Conservation (phyloP, 371 early-diverging fungal genomes). For the Apophysomyces variabilis region DNA sequence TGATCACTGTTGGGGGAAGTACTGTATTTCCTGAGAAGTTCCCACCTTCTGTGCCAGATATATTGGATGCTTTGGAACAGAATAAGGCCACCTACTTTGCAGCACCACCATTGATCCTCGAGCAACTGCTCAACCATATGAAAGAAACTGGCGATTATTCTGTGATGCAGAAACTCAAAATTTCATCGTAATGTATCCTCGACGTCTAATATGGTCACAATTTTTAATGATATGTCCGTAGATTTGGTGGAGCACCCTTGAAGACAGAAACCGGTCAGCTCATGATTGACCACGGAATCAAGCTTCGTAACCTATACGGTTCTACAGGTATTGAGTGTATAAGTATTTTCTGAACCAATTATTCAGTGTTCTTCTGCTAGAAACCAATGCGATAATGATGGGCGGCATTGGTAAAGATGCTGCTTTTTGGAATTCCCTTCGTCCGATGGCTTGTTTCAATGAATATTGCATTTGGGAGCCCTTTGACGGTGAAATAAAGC, state of each 20-base stretch:
- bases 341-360: not conserved
- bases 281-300: slow-evolving; percentile 9
- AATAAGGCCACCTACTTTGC: slow-evolving; percentile 2
- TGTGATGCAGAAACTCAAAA: slow-evolving; percentile 2
- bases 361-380: not conserved
- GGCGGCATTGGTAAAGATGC: not conserved
- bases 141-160: slow-evolving; percentile 8
- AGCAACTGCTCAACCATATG: slow-evolving; percentile 14
- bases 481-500: slow-evolving; percentile 12
- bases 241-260: slow-evolving; percentile 19
- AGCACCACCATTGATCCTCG: slow-evolving; percentile 14
- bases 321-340: slow-evolving; percentile 16
- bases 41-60: slow-evolving; percentile 9
- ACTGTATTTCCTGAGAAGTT: slow-evolving; percentile 8
- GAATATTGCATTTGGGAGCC: slow-evolving; percentile 17
- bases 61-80: slow-evolving; percentile 3
- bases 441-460: not conserved
- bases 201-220: not conserved
- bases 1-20: slow-evolving; percentile 11
- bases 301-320: slow-evolving; percentile 20
- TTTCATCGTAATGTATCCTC: not conserved
- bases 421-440: slow-evolving; percentile 11
- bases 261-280: slow-evolving; percentile 10
- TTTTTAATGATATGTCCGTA: not conserved
- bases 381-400: slow-evolving; percentile 2